These are phyloP conservation scores for Saccharomycopsis lassenensis DNA, from an alignment of 805 yeast genomes.

Conservation along the genomic window DNA sequence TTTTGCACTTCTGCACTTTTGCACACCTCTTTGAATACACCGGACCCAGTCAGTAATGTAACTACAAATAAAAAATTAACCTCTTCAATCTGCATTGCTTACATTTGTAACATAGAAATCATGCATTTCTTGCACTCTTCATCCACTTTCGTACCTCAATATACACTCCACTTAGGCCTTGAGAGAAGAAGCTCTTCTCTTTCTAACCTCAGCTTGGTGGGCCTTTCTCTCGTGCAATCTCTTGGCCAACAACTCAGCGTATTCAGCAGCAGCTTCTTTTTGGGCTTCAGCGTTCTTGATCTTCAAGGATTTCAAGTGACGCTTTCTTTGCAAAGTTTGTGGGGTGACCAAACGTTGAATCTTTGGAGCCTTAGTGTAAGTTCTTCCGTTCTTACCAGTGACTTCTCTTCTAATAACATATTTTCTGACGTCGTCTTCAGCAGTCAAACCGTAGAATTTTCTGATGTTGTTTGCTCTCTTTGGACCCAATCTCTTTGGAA, in stretches of 20 bases:
- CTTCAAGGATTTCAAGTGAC: slow-evolving; percentile 89
- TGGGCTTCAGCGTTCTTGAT: slow-evolving; percentile 95
- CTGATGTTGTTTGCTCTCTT: slow-evolving; percentile 99
- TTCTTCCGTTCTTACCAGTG: slow-evolving; percentile 86
- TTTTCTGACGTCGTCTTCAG: slow-evolving; percentile 75
- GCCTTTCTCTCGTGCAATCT: slow-evolving; percentile 98
- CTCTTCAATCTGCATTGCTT: no score
- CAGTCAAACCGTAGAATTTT: slow-evolving; percentile 97
- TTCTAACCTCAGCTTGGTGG: slow-evolving; percentile 87
- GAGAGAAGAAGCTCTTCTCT: slow-evolving; percentile 99
- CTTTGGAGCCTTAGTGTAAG: slow-evolving; percentile 99
- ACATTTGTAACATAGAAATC: no score
- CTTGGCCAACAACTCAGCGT: slow-evolving; percentile 96
- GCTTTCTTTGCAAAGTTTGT: slow-evolving; percentile 98
- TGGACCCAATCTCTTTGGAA: slow-evolving; percentile 99
- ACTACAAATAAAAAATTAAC: no score
- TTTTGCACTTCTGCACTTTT: no score
- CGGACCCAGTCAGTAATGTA: no score
- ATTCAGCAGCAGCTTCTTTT: slow-evolving; percentile 99
- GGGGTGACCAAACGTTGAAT: slow-evolving; percentile 99
- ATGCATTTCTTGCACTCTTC: no score
- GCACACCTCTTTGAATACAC: no score
- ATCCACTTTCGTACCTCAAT: no score
- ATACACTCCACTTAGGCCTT: slow-evolving; percentile 47
- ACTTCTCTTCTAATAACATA: slow-evolving; percentile 98